Percentiles rank a stretch among this genome's conserved stretches.
These are phyloP conservation scores for Tilletia caries DNA, from an alignment of 1,284 basidiomycete genomes.

Conservation along the genomic window DNA sequence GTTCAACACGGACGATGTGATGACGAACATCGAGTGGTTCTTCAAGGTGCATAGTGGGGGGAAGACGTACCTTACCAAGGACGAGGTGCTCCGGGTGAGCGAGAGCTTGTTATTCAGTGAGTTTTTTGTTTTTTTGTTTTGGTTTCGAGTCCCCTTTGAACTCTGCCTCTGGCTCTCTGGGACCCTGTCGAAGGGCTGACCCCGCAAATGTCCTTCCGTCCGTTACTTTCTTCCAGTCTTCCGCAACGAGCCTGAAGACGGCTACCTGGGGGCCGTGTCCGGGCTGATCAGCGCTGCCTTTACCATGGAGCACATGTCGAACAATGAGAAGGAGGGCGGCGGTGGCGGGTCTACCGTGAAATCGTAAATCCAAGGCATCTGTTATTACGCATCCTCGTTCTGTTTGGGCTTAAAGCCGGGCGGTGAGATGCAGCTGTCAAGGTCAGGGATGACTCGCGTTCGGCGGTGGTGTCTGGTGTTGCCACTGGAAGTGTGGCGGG, in stretches of 20 bases:
- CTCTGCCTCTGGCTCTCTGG: background rate
- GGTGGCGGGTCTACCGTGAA: too few species aligned
- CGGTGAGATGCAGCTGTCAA: too few species aligned
- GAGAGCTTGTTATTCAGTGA: slow-evolving; percentile 77
- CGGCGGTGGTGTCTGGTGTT: too few species aligned
- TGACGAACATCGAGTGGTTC: slow-evolving; percentile 99
- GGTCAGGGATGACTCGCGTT: too few species aligned
- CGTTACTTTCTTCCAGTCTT: slow-evolving; percentile 64
- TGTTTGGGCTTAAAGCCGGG: too few species aligned
- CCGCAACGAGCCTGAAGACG: slow-evolving; percentile 93
- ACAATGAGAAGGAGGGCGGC: background rate
- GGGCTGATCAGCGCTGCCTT: slow-evolving; percentile 34
- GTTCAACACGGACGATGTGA: slow-evolving; percentile 70
- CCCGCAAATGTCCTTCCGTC: too few species aligned
- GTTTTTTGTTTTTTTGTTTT: slow-evolving; percentile 38
- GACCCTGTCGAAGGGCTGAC: background rate
- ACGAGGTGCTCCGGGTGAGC: slow-evolving; percentile 84
- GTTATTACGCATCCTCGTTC: too few species aligned
- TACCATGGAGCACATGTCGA: background rate
- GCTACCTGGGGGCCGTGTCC: slow-evolving; percentile 68
- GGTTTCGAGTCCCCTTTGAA: background rate
- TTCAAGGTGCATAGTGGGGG: slow-evolving; percentile 86
- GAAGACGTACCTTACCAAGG: slow-evolving; percentile 88
- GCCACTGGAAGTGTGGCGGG: too few species aligned
- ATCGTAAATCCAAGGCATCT: too few species aligned